These are phyloP conservation scores for Syzygium aromaticum DNA, from an alignment of 345 rosid species.

Conservation along the genomic window DNA sequence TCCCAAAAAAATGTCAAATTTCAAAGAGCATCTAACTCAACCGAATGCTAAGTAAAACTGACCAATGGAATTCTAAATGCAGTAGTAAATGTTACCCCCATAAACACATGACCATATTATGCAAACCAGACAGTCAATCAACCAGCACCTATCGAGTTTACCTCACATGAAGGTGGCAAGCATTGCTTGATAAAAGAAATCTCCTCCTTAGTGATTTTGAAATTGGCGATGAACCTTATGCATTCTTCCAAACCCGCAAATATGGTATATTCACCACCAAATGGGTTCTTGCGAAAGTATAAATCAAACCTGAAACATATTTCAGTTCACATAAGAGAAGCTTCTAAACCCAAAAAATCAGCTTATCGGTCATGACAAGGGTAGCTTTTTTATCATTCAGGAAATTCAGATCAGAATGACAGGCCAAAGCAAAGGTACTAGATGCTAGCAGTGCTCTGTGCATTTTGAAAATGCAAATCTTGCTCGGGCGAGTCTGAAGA, in stretches of 20 bases:
- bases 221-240: conserved; percentile 77
- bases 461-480: not conserved
- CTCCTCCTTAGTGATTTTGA: conserved; percentile 62
- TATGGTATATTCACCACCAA: conserved; percentile 88
- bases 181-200: conserved; percentile 57
- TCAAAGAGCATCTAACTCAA: not conserved
- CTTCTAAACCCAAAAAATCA: not conserved
- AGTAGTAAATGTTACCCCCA: not conserved
- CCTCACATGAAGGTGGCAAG: conserved; percentile 78
- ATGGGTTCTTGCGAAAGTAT: conserved; percentile 91
- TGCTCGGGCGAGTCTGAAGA: not conserved
- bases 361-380: not conserved
- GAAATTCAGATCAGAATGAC: not conserved
- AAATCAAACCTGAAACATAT: conserved; percentile 66
- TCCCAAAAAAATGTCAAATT: not conserved
- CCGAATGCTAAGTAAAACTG: not conserved
- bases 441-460: not conserved
- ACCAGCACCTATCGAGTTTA: conserved; percentile 1
- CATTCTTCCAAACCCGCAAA: conserved; percentile 99
- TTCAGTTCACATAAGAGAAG: not conserved
- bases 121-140: not conserved
- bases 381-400: not conserved
- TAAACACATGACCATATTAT: not conserved
- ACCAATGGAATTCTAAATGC: not conserved
- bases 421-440: not conserved